Conservation (phyloP, 2,329 filamentous ascomycete species). For the Furcasterigmium sp. region DNA sequence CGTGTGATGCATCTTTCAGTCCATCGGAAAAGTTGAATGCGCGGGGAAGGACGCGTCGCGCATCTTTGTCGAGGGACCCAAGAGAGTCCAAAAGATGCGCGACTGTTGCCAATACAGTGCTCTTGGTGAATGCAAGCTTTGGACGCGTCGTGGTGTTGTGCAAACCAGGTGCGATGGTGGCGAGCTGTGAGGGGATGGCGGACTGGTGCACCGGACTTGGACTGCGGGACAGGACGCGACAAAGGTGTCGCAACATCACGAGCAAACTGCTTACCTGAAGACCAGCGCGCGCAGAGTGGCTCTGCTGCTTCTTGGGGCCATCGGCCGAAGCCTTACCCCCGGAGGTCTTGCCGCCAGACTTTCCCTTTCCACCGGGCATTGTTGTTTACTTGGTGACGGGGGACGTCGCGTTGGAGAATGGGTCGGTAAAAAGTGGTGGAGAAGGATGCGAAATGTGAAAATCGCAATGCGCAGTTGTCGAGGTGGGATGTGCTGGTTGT, state of each 20-base stretch:
- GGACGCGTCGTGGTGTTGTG: neutral
- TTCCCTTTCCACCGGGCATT: constrained; percentile 89
- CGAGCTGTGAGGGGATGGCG: no score
- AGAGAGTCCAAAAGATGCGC: no score
- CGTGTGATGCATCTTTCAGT: neutral
- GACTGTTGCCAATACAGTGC: no score
- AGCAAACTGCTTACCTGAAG: constrained; percentile 69
- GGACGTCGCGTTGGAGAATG: neutral
- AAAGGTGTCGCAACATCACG: constrained; percentile 8
- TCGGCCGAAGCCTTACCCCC: constrained; percentile 69
- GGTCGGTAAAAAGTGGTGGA: neutral
- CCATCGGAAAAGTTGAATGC: neutral
- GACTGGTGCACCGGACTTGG: no score
- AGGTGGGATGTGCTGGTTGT: neutral
- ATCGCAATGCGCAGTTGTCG: neutral
- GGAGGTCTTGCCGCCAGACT: constrained; percentile 83
- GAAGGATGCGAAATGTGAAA: neutral
- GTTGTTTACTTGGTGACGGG: constrained; percentile 13
- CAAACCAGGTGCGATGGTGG: neutral
- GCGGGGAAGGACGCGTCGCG: neutral
- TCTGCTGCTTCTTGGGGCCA: constrained; percentile 80
- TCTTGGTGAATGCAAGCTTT: neutral
- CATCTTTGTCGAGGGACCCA: no score
- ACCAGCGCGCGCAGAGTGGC: constrained; percentile 91
- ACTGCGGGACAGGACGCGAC: neutral